Percentiles rank a stretch among this genome's conserved stretches.
phyloP scores from a whole-genome alignment of 495 filamentous ascomycete species.

The Xylaria intraflava region DNA sequence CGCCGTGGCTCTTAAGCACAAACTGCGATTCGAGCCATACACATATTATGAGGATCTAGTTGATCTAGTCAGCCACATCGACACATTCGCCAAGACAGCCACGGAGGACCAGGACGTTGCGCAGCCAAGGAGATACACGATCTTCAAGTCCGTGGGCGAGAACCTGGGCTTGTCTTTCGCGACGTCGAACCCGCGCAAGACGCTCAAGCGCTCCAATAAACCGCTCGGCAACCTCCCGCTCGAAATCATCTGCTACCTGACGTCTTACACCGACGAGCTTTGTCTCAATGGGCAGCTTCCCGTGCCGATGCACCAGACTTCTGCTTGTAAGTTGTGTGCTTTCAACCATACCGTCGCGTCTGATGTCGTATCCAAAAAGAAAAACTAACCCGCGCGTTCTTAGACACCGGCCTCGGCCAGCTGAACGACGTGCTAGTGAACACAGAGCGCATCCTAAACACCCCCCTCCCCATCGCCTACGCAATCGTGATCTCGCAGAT shows the following conservation, averaged over 20 bases:
- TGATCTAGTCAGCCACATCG: conserved; percentile 52
- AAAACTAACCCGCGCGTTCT: background rate
- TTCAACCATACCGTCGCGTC: too few relatives aligned
- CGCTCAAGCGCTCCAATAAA: conserved; percentile 57
- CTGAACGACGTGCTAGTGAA: conserved; percentile 70
- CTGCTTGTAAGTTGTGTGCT: conserved; percentile 28
- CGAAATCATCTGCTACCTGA: conserved; percentile 69
- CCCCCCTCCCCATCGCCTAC: conserved; percentile 79
- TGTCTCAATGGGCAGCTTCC: conserved; percentile 49
- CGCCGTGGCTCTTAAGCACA: conserved; percentile 70
- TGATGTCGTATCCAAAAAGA: too few relatives aligned
- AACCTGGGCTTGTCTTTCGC: conserved; percentile 66
- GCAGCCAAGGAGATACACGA: conserved; percentile 32
- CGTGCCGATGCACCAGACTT: conserved; percentile 43
- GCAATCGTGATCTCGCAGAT: conserved; percentile 81
- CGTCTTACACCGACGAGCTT: conserved; percentile 55
- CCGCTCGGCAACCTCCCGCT: conserved; percentile 69
- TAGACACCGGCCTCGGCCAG: conserved; percentile 44
- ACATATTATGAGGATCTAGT: conserved; percentile 64
- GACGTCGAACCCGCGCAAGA: conserved; percentile 65
- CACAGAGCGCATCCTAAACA: conserved; percentile 76
- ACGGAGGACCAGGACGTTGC: conserved; percentile 44
- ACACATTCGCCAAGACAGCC: conserved; percentile 65
- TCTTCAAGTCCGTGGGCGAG: conserved; percentile 60
- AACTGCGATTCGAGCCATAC: conserved; percentile 82